Conservation (phyloP, 1,139 yeast genomes). For the Kodamaea fungicola region DNA sequence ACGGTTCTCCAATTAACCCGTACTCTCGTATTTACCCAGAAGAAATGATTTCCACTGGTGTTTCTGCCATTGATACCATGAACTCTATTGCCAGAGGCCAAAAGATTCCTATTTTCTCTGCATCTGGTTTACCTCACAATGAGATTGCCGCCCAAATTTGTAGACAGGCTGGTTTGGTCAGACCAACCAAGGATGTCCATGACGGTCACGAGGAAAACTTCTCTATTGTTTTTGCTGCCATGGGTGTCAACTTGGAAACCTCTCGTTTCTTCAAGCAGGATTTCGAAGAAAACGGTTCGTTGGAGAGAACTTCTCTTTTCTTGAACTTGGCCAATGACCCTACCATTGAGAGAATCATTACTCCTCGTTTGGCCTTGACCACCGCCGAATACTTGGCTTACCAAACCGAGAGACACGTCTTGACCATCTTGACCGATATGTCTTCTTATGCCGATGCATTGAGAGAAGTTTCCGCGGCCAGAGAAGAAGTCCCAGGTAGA, state of each 20-base stretch:
- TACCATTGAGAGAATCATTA: constrained; percentile 97
- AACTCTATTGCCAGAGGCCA: constrained; percentile 99
- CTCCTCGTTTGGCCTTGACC: constrained; percentile 98
- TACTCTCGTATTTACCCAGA: constrained; percentile 98
- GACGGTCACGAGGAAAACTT: constrained; percentile 99
- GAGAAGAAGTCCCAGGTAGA: constrained; percentile 99
- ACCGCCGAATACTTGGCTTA: constrained; percentile 98
- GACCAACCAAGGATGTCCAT: constrained; percentile 99
- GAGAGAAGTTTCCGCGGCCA: constrained; percentile 99
- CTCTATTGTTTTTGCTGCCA: constrained; percentile 98
- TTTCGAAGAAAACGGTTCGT: constrained; percentile 97
- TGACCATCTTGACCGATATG: constrained; percentile 98
- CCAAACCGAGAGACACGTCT: constrained; percentile 98
- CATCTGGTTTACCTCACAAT: constrained; percentile 98
- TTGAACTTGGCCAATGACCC: constrained; percentile 98
- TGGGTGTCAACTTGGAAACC: constrained; percentile 93
- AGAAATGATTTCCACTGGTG: constrained; percentile 99
- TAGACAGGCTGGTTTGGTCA: constrained; percentile 98
- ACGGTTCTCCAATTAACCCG: constrained; percentile 98
- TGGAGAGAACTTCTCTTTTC: constrained; percentile 95
- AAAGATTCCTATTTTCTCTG: constrained; percentile 97
- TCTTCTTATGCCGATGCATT: constrained; percentile 98
- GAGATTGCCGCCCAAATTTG: constrained; percentile 99
- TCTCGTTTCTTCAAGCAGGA: constrained; percentile 96
- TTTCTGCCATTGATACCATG: constrained; percentile 98